Percentiles rank a stretch among this genome's conserved stretches.
These are phyloP conservation scores for Cladophialophora exuberans DNA, from an alignment of 2,329 filamentous ascomycete species.

Conservation along the genomic window DNA sequence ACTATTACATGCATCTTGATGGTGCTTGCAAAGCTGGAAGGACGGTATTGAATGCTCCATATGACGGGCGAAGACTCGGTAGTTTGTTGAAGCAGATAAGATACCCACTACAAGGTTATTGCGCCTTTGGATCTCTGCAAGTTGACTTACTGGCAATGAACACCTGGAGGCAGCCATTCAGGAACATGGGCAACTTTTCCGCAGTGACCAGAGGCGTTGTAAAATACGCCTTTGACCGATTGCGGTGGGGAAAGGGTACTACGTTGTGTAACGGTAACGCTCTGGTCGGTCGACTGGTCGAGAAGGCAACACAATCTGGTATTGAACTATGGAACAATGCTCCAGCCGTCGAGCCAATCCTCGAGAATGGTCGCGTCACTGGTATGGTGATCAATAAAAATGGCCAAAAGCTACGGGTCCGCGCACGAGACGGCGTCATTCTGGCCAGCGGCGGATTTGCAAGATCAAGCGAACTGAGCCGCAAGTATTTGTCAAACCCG, in stretches of 20 bases:
- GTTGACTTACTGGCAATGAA: conserved; percentile 1
- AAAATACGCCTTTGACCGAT: conserved; percentile 4
- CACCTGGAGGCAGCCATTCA: conserved; percentile 11
- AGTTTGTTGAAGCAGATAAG: conserved; percentile 8
- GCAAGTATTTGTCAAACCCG: conserved; percentile 32
- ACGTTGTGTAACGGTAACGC: conserved; percentile 16
- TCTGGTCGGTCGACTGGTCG: conserved; percentile 15
- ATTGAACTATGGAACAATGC: conserved; percentile 17
- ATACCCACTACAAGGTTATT: conserved; percentile 17
- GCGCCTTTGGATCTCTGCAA: conserved; percentile 16
- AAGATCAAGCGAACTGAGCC: not conserved
- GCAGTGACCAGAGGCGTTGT: conserved; percentile 4
- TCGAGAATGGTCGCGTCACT: conserved; percentile 3
- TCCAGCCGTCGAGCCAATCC: conserved; percentile 8
- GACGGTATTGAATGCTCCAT: conserved; percentile 12
- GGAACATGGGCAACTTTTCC: conserved; percentile 8
- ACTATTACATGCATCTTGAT: conserved; percentile 20
- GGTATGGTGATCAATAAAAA: conserved; percentile 5
- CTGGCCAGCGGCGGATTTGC: conserved; percentile 44
- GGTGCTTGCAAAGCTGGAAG: conserved; percentile 13
- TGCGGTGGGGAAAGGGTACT: conserved; percentile 17
- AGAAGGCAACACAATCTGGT: conserved; percentile 2
- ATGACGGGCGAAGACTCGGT: conserved; percentile 12
- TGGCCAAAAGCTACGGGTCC: conserved; percentile 33
- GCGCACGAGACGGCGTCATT: conserved; percentile 38